Conservation (phyloP, 768 basidiomycete genomes). For the Lactarius tabidus region DNA sequence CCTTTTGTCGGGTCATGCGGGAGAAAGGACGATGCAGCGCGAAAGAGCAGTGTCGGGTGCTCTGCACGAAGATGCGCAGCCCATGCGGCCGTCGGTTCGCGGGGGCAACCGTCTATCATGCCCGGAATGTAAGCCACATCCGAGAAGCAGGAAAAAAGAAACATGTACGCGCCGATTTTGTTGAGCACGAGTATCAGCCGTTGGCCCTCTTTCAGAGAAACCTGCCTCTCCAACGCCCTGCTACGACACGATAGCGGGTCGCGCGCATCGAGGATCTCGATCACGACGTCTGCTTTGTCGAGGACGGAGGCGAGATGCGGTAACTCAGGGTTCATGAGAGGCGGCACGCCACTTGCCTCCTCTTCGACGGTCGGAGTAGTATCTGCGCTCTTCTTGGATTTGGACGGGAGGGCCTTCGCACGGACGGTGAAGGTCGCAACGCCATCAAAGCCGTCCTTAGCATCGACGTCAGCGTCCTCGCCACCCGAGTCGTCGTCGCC, state of each 20-base stretch:
- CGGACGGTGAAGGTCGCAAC: constrained; percentile 35
- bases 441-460: constrained; percentile 40
- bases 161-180: constrained; percentile 75
- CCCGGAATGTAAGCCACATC: neutral
- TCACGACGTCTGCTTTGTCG: constrained; percentile 70
- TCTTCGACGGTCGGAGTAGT: constrained; percentile 25
- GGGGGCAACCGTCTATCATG: constrained; percentile 69
- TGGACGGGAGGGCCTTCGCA: constrained; percentile 8
- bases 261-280: constrained; percentile 80
- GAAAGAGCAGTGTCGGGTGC: constrained; percentile 67
- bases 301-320: constrained; percentile 63
- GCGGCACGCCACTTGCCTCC: constrained; percentile 54
- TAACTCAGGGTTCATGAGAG: constrained; percentile 59
- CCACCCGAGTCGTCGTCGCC: constrained; percentile 29
- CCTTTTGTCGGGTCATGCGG: constrained; percentile 35
- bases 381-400: constrained; percentile 26
- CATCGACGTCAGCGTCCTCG: constrained; percentile 29
- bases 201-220: constrained; percentile 40
- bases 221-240: constrained; percentile 53
- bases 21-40: constrained; percentile 64
- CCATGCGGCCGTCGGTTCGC: constrained; percentile 74
- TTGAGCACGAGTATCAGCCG: constrained; percentile 68
- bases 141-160: neutral
- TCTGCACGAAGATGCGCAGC: constrained; percentile 52
- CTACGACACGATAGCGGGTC: constrained; percentile 76